phyloP scores from a whole-genome alignment of 768 basidiomycete genomes.

The Suillus occidentalis region DNA sequence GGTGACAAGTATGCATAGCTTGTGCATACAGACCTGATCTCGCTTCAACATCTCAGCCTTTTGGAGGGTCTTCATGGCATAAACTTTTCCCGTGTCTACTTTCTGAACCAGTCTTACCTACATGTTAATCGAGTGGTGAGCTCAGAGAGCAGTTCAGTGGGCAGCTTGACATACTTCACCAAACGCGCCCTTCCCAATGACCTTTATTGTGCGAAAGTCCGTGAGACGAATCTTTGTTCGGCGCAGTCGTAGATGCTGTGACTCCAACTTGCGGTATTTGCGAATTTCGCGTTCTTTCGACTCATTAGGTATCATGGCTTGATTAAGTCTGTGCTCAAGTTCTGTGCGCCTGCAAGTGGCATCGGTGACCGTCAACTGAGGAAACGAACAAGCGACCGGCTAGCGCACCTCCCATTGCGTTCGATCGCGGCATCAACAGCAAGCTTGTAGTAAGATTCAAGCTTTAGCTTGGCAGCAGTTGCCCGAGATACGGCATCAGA shows the following conservation, averaged over 20 bases:
- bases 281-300: conserved; percentile 87
- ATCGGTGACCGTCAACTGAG: conserved; percentile 9
- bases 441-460: conserved; percentile 97
- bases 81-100: conserved; percentile 95
- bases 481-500: conserved; percentile 86
- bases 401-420: conserved; percentile 80
- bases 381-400: conserved; percentile 5
- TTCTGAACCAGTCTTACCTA: conserved; percentile 96
- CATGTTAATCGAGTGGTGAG: conserved; percentile 12
- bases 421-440: conserved; percentile 97
- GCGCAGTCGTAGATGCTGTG: conserved; percentile 86
- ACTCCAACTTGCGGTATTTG: conserved; percentile 84
- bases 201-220: conserved; percentile 96
- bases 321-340: conserved; percentile 80
- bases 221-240: conserved; percentile 91
- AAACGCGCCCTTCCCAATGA: conserved; percentile 98
- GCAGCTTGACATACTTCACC: conserved; percentile 68
- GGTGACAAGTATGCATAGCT: not conserved
- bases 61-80: conserved; percentile 98
- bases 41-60: conserved; percentile 99
- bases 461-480: conserved; percentile 92
- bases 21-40: conserved; percentile 71
- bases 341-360: conserved; percentile 69
- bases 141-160: not conserved
- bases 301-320: conserved; percentile 70